Evolutionary conservation across 352 stramenopile genomes (phyloP), one percentile per base, ranked within the genome.

Genomic region (Pythium brassicae): DNA sequence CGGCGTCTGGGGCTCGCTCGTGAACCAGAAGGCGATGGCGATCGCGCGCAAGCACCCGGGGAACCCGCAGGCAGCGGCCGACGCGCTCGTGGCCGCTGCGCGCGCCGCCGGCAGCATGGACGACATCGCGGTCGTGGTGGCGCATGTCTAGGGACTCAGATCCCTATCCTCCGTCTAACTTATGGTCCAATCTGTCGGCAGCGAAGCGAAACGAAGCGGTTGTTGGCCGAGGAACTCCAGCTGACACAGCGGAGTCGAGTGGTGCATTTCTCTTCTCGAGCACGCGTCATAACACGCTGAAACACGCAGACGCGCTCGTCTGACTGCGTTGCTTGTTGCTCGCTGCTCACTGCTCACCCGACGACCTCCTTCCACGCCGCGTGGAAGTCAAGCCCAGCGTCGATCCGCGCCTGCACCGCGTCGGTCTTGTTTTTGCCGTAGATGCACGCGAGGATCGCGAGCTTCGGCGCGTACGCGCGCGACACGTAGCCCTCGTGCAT

Each of bases 1-100:
- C 62, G 79, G 83, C 57, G 74, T 92, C 32, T 93, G 83, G 80
- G 68, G 68, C 35, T 83, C 86, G 34, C 54, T 93, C 26, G 69
- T 64, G 42, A 87, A 87, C 58, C 62, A 86, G 44, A 70, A 78
- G 43, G 71, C 71, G 5, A 86, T 89, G 65, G 48, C 57, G 15
- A 54, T 89, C 11, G 78, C 67, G 42, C 65, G 29, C 25, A 49
- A 63, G 53, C 53, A 59, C 37, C 22, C 68, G 39, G 40, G 69
- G 34, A 48, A 69, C 43, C 59, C 68, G 19, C 69, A 84, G 61
- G 62, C 59, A 3, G 80, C 78, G 20, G 78, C 74, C 23, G 68
- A 86, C 47, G 69, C 72, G 22, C 77, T 92, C 59, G 61, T 74
- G 25, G 61, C 78, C 9, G 72, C 82, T 27, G 72, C 79, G 22